A percentile compares a stretch with the other conserved stretches of the same genome.
phyloP scores from a whole-genome alignment of 2,329 filamentous ascomycete species.

The Fusarium agapanthi region DNA sequence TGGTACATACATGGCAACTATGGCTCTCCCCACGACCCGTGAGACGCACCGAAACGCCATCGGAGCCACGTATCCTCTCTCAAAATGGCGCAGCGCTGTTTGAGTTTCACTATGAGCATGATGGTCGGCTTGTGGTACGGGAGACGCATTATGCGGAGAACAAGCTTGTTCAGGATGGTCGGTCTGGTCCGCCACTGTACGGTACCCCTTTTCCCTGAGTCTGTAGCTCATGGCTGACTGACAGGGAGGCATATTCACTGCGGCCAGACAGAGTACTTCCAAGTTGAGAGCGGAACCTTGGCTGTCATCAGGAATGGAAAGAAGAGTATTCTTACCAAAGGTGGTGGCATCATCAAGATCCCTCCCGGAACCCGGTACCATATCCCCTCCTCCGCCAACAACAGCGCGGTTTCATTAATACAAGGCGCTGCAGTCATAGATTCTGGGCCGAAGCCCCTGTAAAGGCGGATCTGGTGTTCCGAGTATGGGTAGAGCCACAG shows the following conservation, averaged over 20 bases:
- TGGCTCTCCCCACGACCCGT: background rate
- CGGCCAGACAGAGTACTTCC: background rate
- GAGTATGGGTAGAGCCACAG: background rate
- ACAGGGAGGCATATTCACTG: background rate
- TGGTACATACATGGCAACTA: background rate
- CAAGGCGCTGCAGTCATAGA: background rate
- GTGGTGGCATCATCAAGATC: background rate
- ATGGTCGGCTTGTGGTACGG: background rate
- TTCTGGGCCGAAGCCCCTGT: background rate
- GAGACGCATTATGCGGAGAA: background rate
- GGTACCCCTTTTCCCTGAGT: background rate
- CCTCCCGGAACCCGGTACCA: background rate
- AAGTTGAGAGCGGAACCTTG: background rate
- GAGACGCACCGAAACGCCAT: background rate
- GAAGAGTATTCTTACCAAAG: background rate
- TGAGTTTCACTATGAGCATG: background rate
- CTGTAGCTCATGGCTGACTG: rapidly evolving
- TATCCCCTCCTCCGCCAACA: rapidly evolving
- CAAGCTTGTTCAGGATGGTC: background rate
- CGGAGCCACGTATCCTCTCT: background rate
- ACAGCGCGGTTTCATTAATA: rapidly evolving
- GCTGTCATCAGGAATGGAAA: background rate
- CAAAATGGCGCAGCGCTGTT: background rate
- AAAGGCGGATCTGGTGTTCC: background rate
- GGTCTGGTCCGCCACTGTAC: background rate